Evolutionary conservation across 108 stramenopile species (phyloP).

Genomic region (Poteriospumella lacustris): DNA sequence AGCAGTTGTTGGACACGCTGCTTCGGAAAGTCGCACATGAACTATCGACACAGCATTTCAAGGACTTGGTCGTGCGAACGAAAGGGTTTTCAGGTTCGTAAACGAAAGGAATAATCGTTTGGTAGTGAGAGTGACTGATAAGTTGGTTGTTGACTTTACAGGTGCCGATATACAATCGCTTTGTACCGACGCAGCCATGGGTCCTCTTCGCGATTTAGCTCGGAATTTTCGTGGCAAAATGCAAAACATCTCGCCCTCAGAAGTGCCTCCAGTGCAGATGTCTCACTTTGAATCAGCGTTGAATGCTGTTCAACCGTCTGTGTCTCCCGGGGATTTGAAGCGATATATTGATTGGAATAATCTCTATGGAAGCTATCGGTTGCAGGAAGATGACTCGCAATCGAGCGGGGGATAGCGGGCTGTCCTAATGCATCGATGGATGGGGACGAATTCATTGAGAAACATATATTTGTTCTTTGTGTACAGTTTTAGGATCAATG

Average conservation of each 20-base stretch:
- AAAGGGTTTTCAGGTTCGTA: conserved; percentile 75
- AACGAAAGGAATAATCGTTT: no score
- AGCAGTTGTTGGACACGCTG: conserved; percentile 65
- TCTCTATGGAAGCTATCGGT: not conserved
- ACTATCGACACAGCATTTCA: conserved; percentile 63
- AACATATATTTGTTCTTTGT: no score
- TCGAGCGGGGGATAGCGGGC: no score
- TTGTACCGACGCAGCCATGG: conserved; percentile 87
- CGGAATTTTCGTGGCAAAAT: conserved; percentile 14
- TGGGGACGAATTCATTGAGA: no score
- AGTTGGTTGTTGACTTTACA: not conserved
- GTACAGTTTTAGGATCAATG: no score
- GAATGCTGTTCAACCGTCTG: conserved; percentile 70
- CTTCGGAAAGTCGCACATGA: conserved; percentile 72
- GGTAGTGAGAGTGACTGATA: no score
- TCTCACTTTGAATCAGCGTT: conserved; percentile 76
- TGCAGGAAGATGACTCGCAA: not conserved
- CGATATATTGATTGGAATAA: conserved; percentile 19
- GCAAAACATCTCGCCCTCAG: conserved; percentile 59
- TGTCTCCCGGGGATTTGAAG: conserved; percentile 70
- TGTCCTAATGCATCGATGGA: no score
- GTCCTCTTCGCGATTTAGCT: conserved; percentile 76
- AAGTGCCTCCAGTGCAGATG: conserved; percentile 78
- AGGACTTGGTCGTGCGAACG: conserved; percentile 60
- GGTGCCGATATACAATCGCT: conserved; percentile 79